phyloP scores from a whole-genome alignment of 2,329 filamentous ascomycete species.

The Diaporthe sp. region DNA sequence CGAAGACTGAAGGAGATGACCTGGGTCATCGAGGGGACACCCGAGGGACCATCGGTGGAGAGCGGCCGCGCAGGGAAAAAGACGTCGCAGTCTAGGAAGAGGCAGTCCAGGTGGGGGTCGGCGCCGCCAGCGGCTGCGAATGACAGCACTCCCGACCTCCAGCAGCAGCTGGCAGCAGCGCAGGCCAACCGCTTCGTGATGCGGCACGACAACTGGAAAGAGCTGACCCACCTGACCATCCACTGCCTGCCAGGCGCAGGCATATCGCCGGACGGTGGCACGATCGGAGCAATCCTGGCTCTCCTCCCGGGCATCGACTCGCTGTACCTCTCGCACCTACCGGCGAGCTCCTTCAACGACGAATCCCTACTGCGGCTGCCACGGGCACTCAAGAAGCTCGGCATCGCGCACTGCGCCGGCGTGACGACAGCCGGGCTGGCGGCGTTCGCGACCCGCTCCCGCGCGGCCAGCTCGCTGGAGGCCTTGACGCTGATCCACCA shows the following conservation, averaged over 20 bases:
- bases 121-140: not conserved
- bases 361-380: conserved; percentile 68
- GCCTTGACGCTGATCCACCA: conserved; percentile 70
- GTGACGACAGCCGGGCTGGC: conserved; percentile 70
- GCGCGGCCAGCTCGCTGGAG: conserved; percentile 60
- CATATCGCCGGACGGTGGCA: conserved; percentile 64
- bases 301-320: conserved; percentile 68
- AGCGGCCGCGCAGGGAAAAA: conserved; percentile 45
- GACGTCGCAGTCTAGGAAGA: conserved; percentile 23
- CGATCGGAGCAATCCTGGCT: conserved; percentile 64
- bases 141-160: conserved; percentile 50
- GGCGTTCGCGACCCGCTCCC: conserved; percentile 64
- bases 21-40: conserved; percentile 65
- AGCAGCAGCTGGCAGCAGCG: conserved; percentile 52
- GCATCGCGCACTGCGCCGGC: conserved; percentile 69
- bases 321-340: conserved; percentile 71
- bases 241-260: conserved; percentile 71
- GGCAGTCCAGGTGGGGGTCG: not conserved
- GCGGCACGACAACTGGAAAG: conserved; percentile 68
- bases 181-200: conserved; percentile 52
- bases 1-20: conserved; percentile 69
- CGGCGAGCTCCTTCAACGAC: conserved; percentile 70
- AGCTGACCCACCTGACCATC: conserved; percentile 69
- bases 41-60: conserved; percentile 49
- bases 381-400: conserved; percentile 63